A percentile compares a stretch with the other conserved stretches of the same genome.
Evolutionary conservation across 2,329 filamentous ascomycete species (phyloP).

Genomic region (Phialemoniopsis sp.): DNA sequence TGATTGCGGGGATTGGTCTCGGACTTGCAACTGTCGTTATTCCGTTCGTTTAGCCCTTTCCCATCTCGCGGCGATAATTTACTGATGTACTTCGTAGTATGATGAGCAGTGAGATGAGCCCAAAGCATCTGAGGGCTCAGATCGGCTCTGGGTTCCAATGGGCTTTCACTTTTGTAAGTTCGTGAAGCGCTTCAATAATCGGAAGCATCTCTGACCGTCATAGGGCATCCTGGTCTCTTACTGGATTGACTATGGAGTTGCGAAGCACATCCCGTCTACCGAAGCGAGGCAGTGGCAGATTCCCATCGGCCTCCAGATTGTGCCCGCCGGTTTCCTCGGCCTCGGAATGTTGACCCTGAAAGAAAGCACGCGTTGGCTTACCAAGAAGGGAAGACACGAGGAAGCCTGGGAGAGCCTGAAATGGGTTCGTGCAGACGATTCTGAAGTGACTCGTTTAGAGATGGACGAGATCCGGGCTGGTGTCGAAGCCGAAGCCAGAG

Average conservation of each 20-base stretch:
- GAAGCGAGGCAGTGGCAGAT: conserved; percentile 48
- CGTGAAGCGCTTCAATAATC: no score
- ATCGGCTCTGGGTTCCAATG: no score
- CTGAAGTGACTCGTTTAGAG: conserved; percentile 29
- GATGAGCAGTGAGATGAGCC: no score
- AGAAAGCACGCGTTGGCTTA: conserved; percentile 46
- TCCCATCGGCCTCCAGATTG: conserved; percentile 46
- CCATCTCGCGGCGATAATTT: no score
- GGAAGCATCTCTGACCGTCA: no score
- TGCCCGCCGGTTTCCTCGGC: conserved; percentile 40
- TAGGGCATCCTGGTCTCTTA: no score
- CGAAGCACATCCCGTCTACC: conserved; percentile 24
- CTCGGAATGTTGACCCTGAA: conserved; percentile 42
- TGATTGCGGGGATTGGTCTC: conserved; percentile 23
- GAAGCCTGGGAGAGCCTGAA: conserved; percentile 41
- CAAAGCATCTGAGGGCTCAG: no score
- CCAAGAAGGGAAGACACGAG: conserved; percentile 34
- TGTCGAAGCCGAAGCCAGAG: conserved; percentile 37
- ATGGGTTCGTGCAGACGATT: conserved; percentile 44
- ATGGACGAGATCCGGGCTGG: conserved; percentile 45
- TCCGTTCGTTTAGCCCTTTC: no score
- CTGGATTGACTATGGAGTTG: no score
- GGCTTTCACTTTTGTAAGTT: no score
- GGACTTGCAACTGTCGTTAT: conserved; percentile 18
- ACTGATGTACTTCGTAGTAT: no score